Evolutionary conservation across 1,139 yeast genomes (phyloP).

Genomic region (Diutina pseudorugosa): DNA sequence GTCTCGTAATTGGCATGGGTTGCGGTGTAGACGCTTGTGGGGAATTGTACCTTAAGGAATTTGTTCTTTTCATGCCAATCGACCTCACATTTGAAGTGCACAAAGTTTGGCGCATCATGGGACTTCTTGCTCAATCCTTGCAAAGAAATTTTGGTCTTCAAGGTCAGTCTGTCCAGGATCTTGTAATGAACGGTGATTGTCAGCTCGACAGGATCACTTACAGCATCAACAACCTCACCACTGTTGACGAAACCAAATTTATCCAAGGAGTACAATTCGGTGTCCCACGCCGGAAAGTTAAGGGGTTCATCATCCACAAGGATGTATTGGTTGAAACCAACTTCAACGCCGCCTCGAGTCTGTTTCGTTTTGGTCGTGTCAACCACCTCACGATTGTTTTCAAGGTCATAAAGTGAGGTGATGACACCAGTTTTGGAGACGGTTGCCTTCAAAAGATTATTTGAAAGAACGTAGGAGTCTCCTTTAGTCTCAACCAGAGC

Average conservation of each 20-base stretch:
- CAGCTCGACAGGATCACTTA: slow-evolving; percentile 46
- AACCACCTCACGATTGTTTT: slow-evolving; percentile 53
- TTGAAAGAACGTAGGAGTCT: slow-evolving; percentile 38
- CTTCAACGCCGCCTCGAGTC: slow-evolving; percentile 21
- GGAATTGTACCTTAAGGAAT: slow-evolving; percentile 90
- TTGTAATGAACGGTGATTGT: slow-evolving; percentile 49
- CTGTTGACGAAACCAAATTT: slow-evolving; percentile 39
- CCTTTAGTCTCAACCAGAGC: slow-evolving; percentile 32
- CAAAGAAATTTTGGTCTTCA: slow-evolving; percentile 61
- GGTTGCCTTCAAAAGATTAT: slow-evolving; percentile 46
- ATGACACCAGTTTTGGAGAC: slow-evolving; percentile 53
- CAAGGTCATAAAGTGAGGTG: slow-evolving; percentile 52
- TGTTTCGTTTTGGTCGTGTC: slow-evolving; percentile 37
- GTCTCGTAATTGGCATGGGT: slow-evolving; percentile 75
- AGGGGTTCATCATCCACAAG: slow-evolving; percentile 84
- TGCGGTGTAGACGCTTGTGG: slow-evolving; percentile 69
- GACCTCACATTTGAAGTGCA: slow-evolving; percentile 53
- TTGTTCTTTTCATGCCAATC: slow-evolving; percentile 83
- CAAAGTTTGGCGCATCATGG: slow-evolving; percentile 21
- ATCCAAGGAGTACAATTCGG: slow-evolving; percentile 75
- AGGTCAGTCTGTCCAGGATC: slow-evolving; percentile 43
- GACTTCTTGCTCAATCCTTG: slow-evolving; percentile 31
- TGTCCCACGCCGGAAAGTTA: slow-evolving; percentile 95
- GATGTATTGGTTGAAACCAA: slow-evolving; percentile 69
- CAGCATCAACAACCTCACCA: slow-evolving; percentile 38